Conservation (phyloP, 106 monocot genomes). For the Phalaenopsis aphrodite region DNA sequence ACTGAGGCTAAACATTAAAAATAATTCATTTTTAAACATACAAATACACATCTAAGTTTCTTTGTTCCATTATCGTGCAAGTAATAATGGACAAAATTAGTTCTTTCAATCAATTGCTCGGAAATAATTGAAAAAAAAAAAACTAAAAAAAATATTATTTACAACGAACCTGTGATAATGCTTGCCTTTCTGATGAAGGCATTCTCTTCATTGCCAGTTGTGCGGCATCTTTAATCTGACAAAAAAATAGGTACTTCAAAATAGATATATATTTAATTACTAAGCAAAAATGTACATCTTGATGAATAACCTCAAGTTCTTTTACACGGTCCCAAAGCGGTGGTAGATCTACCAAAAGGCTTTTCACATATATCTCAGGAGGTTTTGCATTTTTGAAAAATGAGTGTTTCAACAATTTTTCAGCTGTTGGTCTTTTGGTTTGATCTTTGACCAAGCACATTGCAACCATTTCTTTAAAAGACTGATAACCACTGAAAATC, state of each 20-base stretch:
- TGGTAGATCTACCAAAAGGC: slow-evolving; percentile 57
- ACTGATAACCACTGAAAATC: slow-evolving; percentile 72
- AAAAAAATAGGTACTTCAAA: slow-evolving; percentile 6
- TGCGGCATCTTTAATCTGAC: slow-evolving; percentile 84
- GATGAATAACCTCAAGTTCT: slow-evolving; percentile 63
- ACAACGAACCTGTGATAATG: slow-evolving; percentile 59
- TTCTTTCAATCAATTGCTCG: too few relatives aligned
- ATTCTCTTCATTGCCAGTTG: slow-evolving; percentile 91
- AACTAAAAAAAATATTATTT: background rate
- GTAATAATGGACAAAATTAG: too few relatives aligned
- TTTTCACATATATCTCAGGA: slow-evolving; percentile 64
- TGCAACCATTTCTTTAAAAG: slow-evolving; percentile 97
- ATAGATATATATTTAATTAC: background rate
- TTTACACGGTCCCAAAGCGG: slow-evolving; percentile 94
- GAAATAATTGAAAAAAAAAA: background rate
- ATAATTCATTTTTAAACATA: too few relatives aligned
- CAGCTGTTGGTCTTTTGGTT: slow-evolving; percentile 88
- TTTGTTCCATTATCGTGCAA: too few relatives aligned
- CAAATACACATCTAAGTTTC: too few relatives aligned
- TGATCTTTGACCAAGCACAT: slow-evolving; percentile 99
- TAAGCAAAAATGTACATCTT: background rate
- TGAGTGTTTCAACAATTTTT: slow-evolving; percentile 74
- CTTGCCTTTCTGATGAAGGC: slow-evolving; percentile 92
- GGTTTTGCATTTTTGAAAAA: slow-evolving; percentile 83
- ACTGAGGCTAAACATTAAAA: too few relatives aligned